Evolutionary conservation across 371 early-diverging fungal species (phyloP).

Genomic region (Smittium culicis): DNA sequence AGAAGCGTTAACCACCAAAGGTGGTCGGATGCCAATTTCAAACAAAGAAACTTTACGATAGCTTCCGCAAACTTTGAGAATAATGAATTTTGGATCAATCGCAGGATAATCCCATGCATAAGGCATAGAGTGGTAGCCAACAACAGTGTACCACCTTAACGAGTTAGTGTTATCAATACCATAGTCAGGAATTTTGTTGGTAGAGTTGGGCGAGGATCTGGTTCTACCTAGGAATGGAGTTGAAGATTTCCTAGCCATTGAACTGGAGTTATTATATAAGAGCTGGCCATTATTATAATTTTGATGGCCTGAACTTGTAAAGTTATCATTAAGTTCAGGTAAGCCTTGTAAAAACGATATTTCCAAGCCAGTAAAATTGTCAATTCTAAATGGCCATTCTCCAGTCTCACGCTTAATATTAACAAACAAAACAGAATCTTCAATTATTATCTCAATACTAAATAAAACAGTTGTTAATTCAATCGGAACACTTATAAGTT

Average conservation of each 20-base stretch:
- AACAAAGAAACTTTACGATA: slow-evolving; percentile 39
- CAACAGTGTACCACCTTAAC: slow-evolving; percentile 15
- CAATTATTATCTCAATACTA: slow-evolving; percentile 57
- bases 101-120: slow-evolving; percentile 94
- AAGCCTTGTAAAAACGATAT: slow-evolving; percentile 59
- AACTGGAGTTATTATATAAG: neutral
- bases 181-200: neutral
- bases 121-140: slow-evolving; percentile 45
- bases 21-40: slow-evolving; percentile 68
- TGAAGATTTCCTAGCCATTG: neutral
- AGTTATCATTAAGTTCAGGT: neutral
- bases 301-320: neutral
- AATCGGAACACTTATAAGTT: slow-evolving; percentile 2
- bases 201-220: neutral
- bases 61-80: neutral
- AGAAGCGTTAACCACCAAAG: neutral
- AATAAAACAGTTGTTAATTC: slow-evolving; percentile 39
- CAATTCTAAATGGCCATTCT: slow-evolving; percentile 84
- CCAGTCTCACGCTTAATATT: slow-evolving; percentile 56
- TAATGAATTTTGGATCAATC: slow-evolving; percentile 35
- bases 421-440: slow-evolving; percentile 82
- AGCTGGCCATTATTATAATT: too few species aligned
- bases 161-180: neutral
- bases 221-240: neutral
- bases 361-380: slow-evolving; percentile 67